These are phyloP conservation scores for Rutstroemia sydowiana DNA, from an alignment of 2,329 filamentous ascomycete genomes.

Conservation along the genomic window DNA sequence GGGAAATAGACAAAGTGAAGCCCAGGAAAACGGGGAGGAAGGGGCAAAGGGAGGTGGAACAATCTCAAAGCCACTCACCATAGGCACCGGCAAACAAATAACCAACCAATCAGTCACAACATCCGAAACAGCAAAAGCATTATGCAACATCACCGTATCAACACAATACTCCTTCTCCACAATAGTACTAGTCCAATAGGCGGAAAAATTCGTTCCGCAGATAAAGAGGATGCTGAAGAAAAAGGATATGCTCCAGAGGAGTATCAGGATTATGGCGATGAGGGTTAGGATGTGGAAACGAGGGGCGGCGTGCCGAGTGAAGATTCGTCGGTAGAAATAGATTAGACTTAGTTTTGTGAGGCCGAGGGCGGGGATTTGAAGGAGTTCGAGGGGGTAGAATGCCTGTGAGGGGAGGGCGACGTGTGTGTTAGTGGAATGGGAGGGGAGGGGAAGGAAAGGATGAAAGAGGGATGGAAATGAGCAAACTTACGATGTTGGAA, in stretches of 20 bases:
- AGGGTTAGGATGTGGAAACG: conserved; percentile 1
- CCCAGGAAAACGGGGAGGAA: too few species aligned
- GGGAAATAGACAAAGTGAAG: too few species aligned
- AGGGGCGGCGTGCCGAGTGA: not conserved
- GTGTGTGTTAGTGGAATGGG: too few species aligned
- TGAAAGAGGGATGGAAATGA: not conserved
- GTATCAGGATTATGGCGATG: not conserved
- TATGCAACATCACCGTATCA: conserved; percentile 1
- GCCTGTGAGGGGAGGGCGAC: not conserved
- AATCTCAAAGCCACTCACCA: too few species aligned
- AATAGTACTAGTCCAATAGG: conserved; percentile 1
- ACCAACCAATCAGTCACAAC: not conserved
- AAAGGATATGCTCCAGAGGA: conserved; percentile 1
- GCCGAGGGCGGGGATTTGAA: conserved; percentile 4
- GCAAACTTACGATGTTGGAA: not conserved
- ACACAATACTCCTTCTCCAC: conserved; percentile 6
- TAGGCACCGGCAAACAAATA: conserved; percentile 3
- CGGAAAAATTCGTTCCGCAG: not conserved
- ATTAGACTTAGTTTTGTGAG: conserved; percentile 8
- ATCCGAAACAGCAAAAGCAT: conserved; percentile 7
- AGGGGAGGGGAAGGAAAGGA: too few species aligned
- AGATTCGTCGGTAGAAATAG: conserved; percentile 6
- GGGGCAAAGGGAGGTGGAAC: too few species aligned
- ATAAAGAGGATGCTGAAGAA: conserved; percentile 8
- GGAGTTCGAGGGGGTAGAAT: conserved; percentile 4